Conservation (phyloP, 768 basidiomycete species). For the Leccinum subtestaceum region DNA sequence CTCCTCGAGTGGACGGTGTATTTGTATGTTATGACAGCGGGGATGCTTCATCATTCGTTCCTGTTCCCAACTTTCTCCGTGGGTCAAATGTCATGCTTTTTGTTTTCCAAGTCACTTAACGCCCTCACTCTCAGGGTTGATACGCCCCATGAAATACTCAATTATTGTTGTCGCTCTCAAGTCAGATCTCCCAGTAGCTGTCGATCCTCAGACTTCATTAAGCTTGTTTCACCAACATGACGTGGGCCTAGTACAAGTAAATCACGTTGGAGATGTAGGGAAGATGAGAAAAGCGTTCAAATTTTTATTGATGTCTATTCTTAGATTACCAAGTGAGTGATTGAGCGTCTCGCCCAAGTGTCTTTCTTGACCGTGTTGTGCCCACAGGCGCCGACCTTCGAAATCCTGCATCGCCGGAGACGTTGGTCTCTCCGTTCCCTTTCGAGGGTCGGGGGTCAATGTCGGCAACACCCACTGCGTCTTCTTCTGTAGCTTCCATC, state of each 20-base stretch:
- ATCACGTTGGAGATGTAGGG: slow-evolving; percentile 51
- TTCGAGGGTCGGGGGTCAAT: slow-evolving; percentile 52
- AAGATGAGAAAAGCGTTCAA: slow-evolving; percentile 76
- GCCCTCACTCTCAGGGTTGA: slow-evolving; percentile 45
- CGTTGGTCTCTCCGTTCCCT: slow-evolving; percentile 47
- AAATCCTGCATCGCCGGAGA: slow-evolving; percentile 73
- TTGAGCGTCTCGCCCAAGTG: neutral
- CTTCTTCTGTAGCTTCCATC: slow-evolving; percentile 38
- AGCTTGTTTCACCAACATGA: slow-evolving; percentile 58
- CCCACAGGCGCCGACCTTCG: slow-evolving; percentile 44
- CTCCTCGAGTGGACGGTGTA: slow-evolving; percentile 69
- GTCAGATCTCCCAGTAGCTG: slow-evolving; percentile 59
- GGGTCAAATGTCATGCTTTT: slow-evolving; percentile 32
- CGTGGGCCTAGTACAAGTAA: slow-evolving; percentile 77
- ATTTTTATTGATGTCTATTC: slow-evolving; percentile 67
- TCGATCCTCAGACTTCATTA: slow-evolving; percentile 56
- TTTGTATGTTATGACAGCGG: slow-evolving; percentile 86
- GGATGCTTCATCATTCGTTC: slow-evolving; percentile 56
- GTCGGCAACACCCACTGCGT: slow-evolving; percentile 51
- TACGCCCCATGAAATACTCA: slow-evolving; percentile 55
- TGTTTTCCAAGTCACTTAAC: slow-evolving; percentile 3
- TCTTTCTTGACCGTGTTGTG: slow-evolving; percentile 19
- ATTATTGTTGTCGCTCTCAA: slow-evolving; percentile 86
- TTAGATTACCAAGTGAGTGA: slow-evolving; percentile 43
- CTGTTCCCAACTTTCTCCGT: slow-evolving; percentile 71